Evolutionary conservation across 2,329 filamentous ascomycete genomes (phyloP), one percentile per base, ranked within the genome.

Genomic region (Emmonsia crescens): DNA sequence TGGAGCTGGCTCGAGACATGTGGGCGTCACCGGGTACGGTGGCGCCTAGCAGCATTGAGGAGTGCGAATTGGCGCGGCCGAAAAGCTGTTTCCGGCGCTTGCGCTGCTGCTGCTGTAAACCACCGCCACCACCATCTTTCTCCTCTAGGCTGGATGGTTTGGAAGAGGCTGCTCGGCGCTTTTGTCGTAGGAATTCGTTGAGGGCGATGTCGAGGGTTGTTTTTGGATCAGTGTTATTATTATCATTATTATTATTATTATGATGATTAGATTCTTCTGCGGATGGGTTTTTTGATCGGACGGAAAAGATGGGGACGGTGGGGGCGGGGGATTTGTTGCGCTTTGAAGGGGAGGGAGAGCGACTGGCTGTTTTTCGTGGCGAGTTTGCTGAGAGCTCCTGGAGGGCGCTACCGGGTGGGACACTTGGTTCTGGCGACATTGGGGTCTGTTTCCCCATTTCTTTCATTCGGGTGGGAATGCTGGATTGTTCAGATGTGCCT

Each of bases 1-100:
- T 75, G n/a, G 78, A 80, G 67, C 77, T 79, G 33, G 78, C 78
- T 42, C 78, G 76, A 4, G 77, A 79, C 49, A 71, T 66, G 27
- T 29, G 29, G 19, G 61, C 21, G 27, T 40, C 46, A 16, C 46
- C 51, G 5, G 27, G 27, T 27, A 52, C 27, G 12, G 54, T 51
- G n/a, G 57, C 69, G 8, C 63, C 60, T 10, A 68, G 67, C 29
- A 68, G 67, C 14, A 64, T 59, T 44, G 76, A 77, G 21, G 72
- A 68, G 57, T 74, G 72, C 6, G 77, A 78, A 51, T 73, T 68
- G 14, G 76, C 76, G 58, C 77, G 71, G 38, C 77, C 77, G 12
- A 79, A 67, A 29, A 79, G 73, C 12, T 73, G 73, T 64, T 71
- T 75, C 64, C 73, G 68, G 61, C 67, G 66, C 36, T 69, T 64